phyloP scores from a whole-genome alignment of 1,139 yeast species.

The Pneumocystis canis region DNA sequence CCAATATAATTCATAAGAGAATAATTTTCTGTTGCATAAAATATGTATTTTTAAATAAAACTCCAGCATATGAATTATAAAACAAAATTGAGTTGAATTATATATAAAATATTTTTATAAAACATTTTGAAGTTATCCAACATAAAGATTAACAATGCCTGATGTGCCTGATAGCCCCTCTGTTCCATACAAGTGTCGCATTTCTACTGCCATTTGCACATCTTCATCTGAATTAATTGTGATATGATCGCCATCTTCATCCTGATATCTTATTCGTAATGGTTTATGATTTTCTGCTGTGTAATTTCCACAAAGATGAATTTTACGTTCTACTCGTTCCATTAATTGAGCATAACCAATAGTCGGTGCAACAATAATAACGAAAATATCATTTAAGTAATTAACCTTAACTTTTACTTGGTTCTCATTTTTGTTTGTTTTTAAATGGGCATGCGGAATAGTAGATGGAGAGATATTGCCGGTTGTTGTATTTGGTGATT shows the following conservation, averaged over 20 bases:
- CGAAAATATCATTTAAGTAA: constrained; percentile 30
- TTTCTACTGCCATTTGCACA: constrained; percentile 30
- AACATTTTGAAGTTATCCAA: neutral
- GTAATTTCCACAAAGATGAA: constrained; percentile 30
- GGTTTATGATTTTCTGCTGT: constrained; percentile 25
- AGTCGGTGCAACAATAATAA: constrained; percentile 34
- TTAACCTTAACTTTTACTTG: constrained; percentile 39
- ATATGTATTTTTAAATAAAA: neutral
- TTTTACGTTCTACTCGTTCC: constrained; percentile 31
- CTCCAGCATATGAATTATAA: neutral
- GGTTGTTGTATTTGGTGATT: constrained; percentile 1
- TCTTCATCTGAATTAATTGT: constrained; percentile 77
- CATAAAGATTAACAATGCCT: neutral
- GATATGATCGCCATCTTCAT: constrained; percentile 91
- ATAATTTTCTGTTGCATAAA: neutral
- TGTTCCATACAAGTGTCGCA: constrained; percentile 3
- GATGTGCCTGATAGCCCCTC: neutral
- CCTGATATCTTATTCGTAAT: constrained; percentile 60
- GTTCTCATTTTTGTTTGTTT: constrained; percentile 20
- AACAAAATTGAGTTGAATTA: neutral
- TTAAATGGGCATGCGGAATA: neutral
- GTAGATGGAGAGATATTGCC: neutral
- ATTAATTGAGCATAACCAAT: constrained; percentile 36
- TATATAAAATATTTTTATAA: neutral
- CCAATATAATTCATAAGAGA: neutral